Percentiles rank a stretch among this genome's conserved stretches.
These are phyloP conservation scores for Cyanidium caldarium DNA, from an alignment of 23 red algal genomes.

Conservation along the genomic window DNA sequence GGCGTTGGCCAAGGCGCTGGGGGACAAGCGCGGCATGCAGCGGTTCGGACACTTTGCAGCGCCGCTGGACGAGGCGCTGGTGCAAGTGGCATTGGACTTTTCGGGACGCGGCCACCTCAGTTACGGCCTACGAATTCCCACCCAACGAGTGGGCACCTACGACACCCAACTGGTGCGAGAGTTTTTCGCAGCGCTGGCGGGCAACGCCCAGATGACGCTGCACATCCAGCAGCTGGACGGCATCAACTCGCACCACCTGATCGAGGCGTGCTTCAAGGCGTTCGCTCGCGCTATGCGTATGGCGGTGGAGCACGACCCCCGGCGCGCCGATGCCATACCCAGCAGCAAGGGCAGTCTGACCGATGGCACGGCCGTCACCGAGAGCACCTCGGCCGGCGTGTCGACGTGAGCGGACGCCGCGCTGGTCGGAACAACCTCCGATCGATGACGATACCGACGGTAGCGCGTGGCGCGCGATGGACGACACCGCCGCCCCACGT, in stretches of 20 bases:
- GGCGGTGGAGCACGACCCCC: slow-evolving; percentile 64
- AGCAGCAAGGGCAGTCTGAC: slow-evolving; percentile 79
- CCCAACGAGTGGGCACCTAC: slow-evolving; percentile 68
- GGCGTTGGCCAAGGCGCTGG: slow-evolving; percentile 59
- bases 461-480: no score
- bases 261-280: slow-evolving; percentile 97
- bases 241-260: slow-evolving; percentile 95
- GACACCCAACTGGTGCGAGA: slow-evolving; percentile 96
- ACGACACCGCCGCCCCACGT: no score
- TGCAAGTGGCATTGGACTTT: slow-evolving; percentile 93
- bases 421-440: no score
- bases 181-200: slow-evolving; percentile 70
- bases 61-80: slow-evolving; percentile 85
- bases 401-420: no score
- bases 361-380: slow-evolving; percentile 20
- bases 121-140: slow-evolving; percentile 62
- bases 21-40: slow-evolving; percentile 72
- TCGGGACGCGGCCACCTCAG: slow-evolving; percentile 38
- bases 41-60: slow-evolving; percentile 89
- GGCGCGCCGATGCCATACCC: slow-evolving; percentile 40
- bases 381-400: no score
- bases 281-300: slow-evolving; percentile 89
- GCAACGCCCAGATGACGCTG: slow-evolving; percentile 70
- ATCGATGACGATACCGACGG: no score
- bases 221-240: slow-evolving; percentile 73